Conservation (phyloP, 2,329 filamentous ascomycete species). For the Paramyrothecium sp. region DNA sequence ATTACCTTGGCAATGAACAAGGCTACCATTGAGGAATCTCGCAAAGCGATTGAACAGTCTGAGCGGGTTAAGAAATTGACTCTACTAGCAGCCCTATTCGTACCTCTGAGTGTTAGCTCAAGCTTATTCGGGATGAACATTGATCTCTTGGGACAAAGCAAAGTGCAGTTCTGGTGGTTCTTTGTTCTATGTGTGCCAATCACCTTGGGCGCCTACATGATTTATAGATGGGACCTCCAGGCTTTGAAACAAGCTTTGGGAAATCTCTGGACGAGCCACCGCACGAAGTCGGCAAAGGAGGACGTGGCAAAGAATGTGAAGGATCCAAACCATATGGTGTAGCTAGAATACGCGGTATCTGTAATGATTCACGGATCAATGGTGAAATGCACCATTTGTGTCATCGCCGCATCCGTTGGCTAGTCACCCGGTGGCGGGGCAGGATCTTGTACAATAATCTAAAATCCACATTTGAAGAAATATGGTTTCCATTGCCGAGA, state of each 20-base stretch:
- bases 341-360: no score
- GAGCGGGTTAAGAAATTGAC: conserved; percentile 8
- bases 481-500: no score
- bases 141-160: conserved; percentile 6
- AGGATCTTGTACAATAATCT: no score
- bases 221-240: conserved; percentile 5
- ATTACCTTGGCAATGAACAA: conserved; percentile 10
- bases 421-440: no score
- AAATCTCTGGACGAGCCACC: not conserved
- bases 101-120: conserved; percentile 6
- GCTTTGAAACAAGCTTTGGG: not conserved
- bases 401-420: no score
- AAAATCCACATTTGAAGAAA: no score
- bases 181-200: conserved; percentile 9
- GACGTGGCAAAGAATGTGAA: no score
- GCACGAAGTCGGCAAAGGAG: no score
- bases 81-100: conserved; percentile 8
- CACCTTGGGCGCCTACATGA: conserved; percentile 2
- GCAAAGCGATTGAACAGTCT: conserved; percentile 10
- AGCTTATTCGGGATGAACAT: conserved; percentile 10
- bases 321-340: no score
- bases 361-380: no score
- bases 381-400: no score
- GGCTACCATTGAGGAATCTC: conserved; percentile 7
- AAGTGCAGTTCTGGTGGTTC: conserved; percentile 8